Percentiles rank a stretch among this genome's conserved stretches.
These are phyloP conservation scores for Galerina marginata DNA, from an alignment of 768 basidiomycete genomes.

Conservation along the genomic window DNA sequence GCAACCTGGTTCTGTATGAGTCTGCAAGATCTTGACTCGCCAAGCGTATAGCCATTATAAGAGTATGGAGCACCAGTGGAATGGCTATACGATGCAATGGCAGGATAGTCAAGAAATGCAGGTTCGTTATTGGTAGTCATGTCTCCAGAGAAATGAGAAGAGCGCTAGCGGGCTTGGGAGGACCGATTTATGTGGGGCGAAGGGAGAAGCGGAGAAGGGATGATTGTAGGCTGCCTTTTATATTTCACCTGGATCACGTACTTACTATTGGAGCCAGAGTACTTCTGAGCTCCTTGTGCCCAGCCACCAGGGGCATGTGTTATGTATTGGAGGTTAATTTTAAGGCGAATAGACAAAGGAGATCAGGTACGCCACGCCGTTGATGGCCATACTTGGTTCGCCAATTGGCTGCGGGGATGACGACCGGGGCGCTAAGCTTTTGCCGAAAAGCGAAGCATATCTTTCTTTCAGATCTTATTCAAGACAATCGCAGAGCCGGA, in stretches of 20 bases:
- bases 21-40: constrained; percentile 15
- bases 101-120: constrained; percentile 1
- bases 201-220: constrained; percentile 19
- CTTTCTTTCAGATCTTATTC: constrained; percentile 13
- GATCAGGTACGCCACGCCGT: constrained; percentile 40
- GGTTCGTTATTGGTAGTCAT: background rate
- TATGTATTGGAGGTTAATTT: constrained; percentile 31
- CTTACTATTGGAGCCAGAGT: constrained; percentile 21
- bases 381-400: constrained; percentile 25
- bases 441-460: constrained; percentile 16
- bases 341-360: constrained; percentile 34
- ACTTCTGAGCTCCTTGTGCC: constrained; percentile 35
- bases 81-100: background rate
- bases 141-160: background rate
- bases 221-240: constrained; percentile 30
- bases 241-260: constrained; percentile 17
- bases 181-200: constrained; percentile 13
- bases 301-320: constrained; percentile 37
- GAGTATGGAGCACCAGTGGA: constrained; percentile 5
- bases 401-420: constrained; percentile 26
- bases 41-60: constrained; percentile 10
- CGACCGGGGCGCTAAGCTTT: constrained; percentile 30
- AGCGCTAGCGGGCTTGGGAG: background rate
- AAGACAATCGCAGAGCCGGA: constrained; percentile 14
- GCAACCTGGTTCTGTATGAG: constrained; percentile 1